These are phyloP conservation scores for Auricularia sp. DNA, from an alignment of 768 basidiomycete species.

Conservation along the genomic window DNA sequence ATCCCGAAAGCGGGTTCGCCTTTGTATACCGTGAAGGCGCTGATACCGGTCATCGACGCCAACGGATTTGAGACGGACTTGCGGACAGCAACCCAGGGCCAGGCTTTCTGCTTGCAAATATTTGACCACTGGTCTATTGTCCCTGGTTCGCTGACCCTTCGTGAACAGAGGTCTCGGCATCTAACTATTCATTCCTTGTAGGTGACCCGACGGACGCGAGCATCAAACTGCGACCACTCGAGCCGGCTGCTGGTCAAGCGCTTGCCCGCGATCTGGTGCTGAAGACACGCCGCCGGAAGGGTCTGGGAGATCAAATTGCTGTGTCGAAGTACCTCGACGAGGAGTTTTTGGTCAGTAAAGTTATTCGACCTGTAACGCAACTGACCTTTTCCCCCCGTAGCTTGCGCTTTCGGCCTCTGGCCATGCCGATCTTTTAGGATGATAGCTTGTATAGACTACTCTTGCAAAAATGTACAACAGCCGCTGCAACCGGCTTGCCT, in stretches of 20 bases:
- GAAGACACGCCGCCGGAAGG: constrained; percentile 93
- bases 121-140: constrained; percentile 99
- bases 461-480: too few species aligned
- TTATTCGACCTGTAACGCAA: neutral
- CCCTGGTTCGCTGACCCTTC: constrained; percentile 51
- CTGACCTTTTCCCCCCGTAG: constrained; percentile 28
- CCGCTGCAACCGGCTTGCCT: too few species aligned
- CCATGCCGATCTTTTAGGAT: constrained; percentile 84
- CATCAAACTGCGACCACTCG: constrained; percentile 91
- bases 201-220: constrained; percentile 97
- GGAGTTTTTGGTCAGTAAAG: constrained; percentile 74
- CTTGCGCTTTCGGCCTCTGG: constrained; percentile 90
- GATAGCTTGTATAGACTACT: constrained; percentile 4
- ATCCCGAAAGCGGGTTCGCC: constrained; percentile 97
- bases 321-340: constrained; percentile 97
- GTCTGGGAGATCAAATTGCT: constrained; percentile 92
- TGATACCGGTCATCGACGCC: constrained; percentile 96
- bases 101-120: constrained; percentile 95
- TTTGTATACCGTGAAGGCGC: constrained; percentile 93
- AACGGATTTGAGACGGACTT: constrained; percentile 99
- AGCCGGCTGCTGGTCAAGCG: constrained; percentile 94
- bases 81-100: constrained; percentile 94
- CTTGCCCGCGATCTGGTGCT: constrained; percentile 90
- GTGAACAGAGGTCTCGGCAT: neutral
- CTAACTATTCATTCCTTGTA: constrained; percentile 18